phyloP scores from a whole-genome alignment of 306 rosid species.

The Mimosa pudica region DNA sequence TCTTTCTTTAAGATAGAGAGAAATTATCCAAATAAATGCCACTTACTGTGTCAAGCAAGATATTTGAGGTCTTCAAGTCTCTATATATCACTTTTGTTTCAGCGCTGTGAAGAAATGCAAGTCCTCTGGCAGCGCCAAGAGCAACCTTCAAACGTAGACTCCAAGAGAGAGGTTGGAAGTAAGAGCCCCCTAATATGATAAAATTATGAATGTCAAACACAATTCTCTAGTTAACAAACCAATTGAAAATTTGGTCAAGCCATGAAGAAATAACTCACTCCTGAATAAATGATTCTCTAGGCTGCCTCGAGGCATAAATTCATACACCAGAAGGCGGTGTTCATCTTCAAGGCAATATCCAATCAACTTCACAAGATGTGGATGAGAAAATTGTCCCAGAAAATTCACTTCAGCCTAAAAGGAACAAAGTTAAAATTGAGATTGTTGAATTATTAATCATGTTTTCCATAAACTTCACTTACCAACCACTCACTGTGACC shows the following conservation, averaged over 20 bases:
- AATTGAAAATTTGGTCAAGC: neutral
- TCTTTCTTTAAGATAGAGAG: neutral
- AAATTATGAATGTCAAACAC: conserved; percentile 26
- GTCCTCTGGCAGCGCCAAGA: conserved; percentile 75
- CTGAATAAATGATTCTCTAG: conserved; percentile 75
- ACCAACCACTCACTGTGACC: conserved; percentile 60
- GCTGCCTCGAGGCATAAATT: conserved; percentile 76
- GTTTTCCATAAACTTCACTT: conserved; percentile 5
- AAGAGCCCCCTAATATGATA: conserved; percentile 60
- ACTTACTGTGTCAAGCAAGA: conserved; percentile 67
- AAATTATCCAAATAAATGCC: neutral
- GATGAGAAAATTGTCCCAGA: conserved; percentile 65
- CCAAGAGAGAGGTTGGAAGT: conserved; percentile 80
- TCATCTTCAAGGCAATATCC: conserved; percentile 70
- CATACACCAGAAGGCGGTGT: conserved; percentile 59
- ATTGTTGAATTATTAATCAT: too few relatives aligned
- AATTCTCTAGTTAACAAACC: conserved; percentile 17
- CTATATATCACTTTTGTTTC: conserved; percentile 54
- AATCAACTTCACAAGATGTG: conserved; percentile 63
- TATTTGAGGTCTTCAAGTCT: conserved; percentile 61
- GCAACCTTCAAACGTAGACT: conserved; percentile 67
- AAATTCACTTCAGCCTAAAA: conserved; percentile 58
- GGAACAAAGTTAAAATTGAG: too few relatives aligned
- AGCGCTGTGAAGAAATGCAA: conserved; percentile 64
- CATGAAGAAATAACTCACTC: conserved; percentile 48